Percentiles rank a stretch among this genome's conserved stretches.
Conservation (phyloP, 2,329 filamentous ascomycete species). For the Lasiodiplodia sp. region DNA sequence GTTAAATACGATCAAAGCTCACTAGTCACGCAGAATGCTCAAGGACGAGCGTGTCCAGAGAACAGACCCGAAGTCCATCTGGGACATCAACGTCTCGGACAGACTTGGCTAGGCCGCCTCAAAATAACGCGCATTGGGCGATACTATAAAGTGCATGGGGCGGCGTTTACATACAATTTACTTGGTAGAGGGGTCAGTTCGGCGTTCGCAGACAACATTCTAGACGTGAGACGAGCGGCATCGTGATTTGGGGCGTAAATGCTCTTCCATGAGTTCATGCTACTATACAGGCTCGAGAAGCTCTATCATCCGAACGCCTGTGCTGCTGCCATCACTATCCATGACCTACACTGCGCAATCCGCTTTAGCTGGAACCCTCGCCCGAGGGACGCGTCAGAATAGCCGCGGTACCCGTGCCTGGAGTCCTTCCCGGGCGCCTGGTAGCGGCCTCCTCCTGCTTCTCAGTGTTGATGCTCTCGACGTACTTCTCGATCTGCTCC, state of each 20-base stretch:
- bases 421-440: constrained; percentile 74
- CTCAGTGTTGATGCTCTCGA: constrained; percentile 99
- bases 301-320: constrained; percentile 7
- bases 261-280: constrained; percentile 12
- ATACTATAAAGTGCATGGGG: constrained; percentile 22
- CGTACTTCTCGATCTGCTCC: constrained; percentile 95
- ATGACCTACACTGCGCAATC: background rate
- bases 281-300: constrained; percentile 23
- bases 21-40: constrained; percentile 70
- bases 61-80: constrained; percentile 70
- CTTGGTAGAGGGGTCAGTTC: background rate
- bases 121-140: background rate
- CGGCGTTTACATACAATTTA: constrained; percentile 24
- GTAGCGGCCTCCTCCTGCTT: constrained; percentile 98
- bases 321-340: constrained; percentile 6
- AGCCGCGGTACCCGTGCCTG: constrained; percentile 73
- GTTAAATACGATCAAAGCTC: background rate
- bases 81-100: constrained; percentile 78
- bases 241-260: constrained; percentile 3
- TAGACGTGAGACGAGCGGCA: background rate
- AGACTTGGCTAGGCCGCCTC: constrained; percentile 69
- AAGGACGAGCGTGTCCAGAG: constrained; percentile 81
- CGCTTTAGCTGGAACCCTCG: constrained; percentile 41
- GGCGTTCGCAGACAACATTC: background rate
- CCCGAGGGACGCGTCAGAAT: constrained; percentile 72